Evolutionary conservation across 139 green algal species (phyloP), one percentile per base, ranked within the genome.

Genomic region (Eudorina sp.): DNA sequence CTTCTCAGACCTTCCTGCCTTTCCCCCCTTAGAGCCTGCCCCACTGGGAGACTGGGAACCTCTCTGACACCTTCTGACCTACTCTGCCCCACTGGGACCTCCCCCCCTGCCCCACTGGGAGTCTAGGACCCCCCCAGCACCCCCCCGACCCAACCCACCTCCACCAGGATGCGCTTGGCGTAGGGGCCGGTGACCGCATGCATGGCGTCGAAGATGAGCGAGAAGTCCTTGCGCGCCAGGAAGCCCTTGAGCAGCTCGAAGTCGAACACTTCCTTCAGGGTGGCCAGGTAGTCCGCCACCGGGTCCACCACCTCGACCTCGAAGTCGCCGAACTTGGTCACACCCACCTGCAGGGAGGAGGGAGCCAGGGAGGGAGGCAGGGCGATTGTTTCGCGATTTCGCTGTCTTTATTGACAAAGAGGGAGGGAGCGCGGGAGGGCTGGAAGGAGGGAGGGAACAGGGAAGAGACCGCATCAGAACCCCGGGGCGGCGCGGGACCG

Each of bases 131-230:
- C 58, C 58, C 25, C 34, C 48, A 51, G 43, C 2, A 5, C 11
- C n/a, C 43, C 25, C 46, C 68, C 5, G 89, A 91, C 36, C 90
- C 90, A 0, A 94, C 92, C 6, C 85, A 92, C 70, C 86, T 99
- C 89, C 2, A 98, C 95, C 74, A 99, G 95, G 85, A 99, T 98
- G 78, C 95, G 96, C 53, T 94, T 93, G 66, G 97, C 98, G 88
- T 99, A 99, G 4, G 98, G 97, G 14, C 97, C 98, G 0, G 97
- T 99, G 34, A 99, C 97, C 23, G 98, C 98, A 84, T 99, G 94
- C 97, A 99, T 97, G 82, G 96, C 96, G 90, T 99, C 98, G 89
- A 99, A 99, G 8, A 95, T 58, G 46, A 99, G 92, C 25, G 51
- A 92, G 94, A 99, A 98, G 93, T 99, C 97, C 38, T 94, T 83